Base-by-base conservation (phyloP, 495 filamentous ascomycete genomes). In the Penicillium nucicola region DNA sequence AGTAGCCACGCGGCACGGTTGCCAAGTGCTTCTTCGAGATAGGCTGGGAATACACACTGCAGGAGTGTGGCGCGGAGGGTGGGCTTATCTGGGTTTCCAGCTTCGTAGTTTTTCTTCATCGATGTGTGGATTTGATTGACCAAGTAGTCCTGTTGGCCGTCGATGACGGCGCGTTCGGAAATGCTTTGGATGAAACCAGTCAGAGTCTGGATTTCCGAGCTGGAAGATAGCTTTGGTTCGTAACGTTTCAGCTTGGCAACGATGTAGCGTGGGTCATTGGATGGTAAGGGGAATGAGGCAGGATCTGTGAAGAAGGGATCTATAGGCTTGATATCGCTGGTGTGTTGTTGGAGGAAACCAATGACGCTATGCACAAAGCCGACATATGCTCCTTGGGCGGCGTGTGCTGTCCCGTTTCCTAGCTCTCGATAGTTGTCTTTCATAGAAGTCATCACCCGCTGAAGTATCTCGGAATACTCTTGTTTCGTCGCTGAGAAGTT, bases 261-360 rank as follows among this genome's bases (percentile, higher is more conserved):
- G 28, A 89, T 82, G 64, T 89, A 89, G 1, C 73, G 78, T 4
- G 86, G 86, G 53, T 89, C 86, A 0, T 64, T 71, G 15, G 75
- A 73, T 13, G 86, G 86, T 25, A 88, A 66, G 5, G 86, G 86
- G 62, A 89, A 89, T 0, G 78, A 65, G 19, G 74, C 61, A 8
- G 82, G 79, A 49, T 89, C 79, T 2, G 79, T 87, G 69, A 89
- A 89, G 73, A 85, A 89, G 3, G 64, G 60, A 50, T 87, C 82
- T 38, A 89, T 76, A 0, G 73, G 70, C 52, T 77, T 77, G 20
- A 89, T 84, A 40, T 84, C 78, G 36, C 76, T 68, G 9, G 80
- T 82, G 52, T 88, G 76, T 55, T 89, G 83, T 56, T 88, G 83
- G 19, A 89, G 60, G 51, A 80, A 78, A 43, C 78, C 72, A 11